phyloP scores from a whole-genome alignment of 768 basidiomycete species.

The Lactarius tabidus region DNA sequence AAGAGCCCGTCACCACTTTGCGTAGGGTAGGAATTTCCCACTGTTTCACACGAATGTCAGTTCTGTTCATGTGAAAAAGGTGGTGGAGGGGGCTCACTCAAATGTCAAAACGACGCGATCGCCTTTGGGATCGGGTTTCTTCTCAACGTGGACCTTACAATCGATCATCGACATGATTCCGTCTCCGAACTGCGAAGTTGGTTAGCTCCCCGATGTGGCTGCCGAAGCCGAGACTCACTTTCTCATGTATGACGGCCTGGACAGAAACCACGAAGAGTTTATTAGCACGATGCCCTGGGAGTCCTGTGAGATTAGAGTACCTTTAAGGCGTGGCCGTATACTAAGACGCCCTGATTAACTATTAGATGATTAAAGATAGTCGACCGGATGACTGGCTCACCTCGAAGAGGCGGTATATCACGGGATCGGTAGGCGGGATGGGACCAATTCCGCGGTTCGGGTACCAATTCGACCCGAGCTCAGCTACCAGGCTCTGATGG shows the following conservation, averaged over 20 bases:
- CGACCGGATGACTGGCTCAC: conserved; percentile 34
- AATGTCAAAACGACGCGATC: conserved; percentile 77
- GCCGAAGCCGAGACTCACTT: conserved; percentile 37
- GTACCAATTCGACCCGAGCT: conserved; percentile 65
- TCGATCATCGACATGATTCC: conserved; percentile 91
- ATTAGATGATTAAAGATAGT: not conserved
- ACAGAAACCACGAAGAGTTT: not conserved
- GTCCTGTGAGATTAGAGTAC: conserved; percentile 33
- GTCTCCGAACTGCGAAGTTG: conserved; percentile 60
- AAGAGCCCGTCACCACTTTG: conserved; percentile 48
- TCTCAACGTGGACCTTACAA: conserved; percentile 63
- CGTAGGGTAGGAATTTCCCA: conserved; percentile 75
- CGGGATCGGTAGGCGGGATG: conserved; percentile 70
- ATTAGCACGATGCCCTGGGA: not conserved
- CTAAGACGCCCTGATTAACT: conserved; percentile 52
- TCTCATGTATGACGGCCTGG: conserved; percentile 73
- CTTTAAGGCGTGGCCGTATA: conserved; percentile 80
- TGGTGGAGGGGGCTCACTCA: conserved; percentile 48
- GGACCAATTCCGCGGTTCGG: conserved; percentile 70
- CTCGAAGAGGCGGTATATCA: conserved; percentile 81
- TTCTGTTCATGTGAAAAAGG: not conserved
- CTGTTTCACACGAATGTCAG: conserved; percentile 34
- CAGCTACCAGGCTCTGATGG: conserved; percentile 36
- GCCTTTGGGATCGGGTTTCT: conserved; percentile 72
- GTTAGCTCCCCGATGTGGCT: not conserved